phyloP scores from a whole-genome alignment of 2,329 filamentous ascomycete genomes.

The Aspergillus eucalypticola region DNA sequence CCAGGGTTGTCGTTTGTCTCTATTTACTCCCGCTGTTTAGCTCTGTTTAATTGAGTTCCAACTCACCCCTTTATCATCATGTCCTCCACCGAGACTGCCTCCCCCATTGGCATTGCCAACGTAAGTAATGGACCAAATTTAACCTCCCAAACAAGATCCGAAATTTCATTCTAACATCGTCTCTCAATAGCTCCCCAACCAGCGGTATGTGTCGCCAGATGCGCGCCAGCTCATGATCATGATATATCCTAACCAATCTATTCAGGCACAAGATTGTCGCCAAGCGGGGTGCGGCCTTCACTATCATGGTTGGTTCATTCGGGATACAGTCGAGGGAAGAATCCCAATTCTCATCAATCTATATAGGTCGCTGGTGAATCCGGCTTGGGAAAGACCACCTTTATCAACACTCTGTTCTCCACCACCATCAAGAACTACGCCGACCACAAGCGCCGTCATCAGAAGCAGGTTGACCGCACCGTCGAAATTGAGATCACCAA shows the following conservation, averaged over 20 bases:
- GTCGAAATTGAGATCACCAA: slow-evolving; percentile 99
- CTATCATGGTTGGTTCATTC: slow-evolving; percentile 79
- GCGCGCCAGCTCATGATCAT: slow-evolving; percentile 2
- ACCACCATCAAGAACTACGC: slow-evolving; percentile 99
- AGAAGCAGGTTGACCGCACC: slow-evolving; percentile 99
- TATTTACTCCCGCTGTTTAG: slow-evolving; percentile 20
- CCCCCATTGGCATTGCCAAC: slow-evolving; percentile 74
- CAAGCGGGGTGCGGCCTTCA: slow-evolving; percentile 93
- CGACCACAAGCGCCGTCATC: slow-evolving; percentile 98
- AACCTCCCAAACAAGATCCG: background rate
- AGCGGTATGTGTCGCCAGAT: slow-evolving; percentile 56
- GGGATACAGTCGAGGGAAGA: background rate
- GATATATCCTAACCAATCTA: slow-evolving; percentile 13
- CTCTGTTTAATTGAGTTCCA: slow-evolving; percentile 20
- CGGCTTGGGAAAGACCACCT: slow-evolving; percentile 97
- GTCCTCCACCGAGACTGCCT: slow-evolving; percentile 61
- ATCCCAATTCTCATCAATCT: slow-evolving; percentile 27
- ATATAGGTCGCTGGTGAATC: slow-evolving; percentile 93
- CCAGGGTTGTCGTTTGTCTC: slow-evolving; percentile 12
- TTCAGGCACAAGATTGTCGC: slow-evolving; percentile 70
- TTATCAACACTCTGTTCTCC: slow-evolving; percentile 99
- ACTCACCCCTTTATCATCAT: slow-evolving; percentile 44
- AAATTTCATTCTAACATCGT: slow-evolving; percentile 27
- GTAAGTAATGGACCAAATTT: slow-evolving; percentile 48
- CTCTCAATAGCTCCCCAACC: slow-evolving; percentile 62